These are phyloP conservation scores for Cocos nucifera DNA, from an alignment of 176 grass and related monocot genomes.

Conservation along the genomic window DNA sequence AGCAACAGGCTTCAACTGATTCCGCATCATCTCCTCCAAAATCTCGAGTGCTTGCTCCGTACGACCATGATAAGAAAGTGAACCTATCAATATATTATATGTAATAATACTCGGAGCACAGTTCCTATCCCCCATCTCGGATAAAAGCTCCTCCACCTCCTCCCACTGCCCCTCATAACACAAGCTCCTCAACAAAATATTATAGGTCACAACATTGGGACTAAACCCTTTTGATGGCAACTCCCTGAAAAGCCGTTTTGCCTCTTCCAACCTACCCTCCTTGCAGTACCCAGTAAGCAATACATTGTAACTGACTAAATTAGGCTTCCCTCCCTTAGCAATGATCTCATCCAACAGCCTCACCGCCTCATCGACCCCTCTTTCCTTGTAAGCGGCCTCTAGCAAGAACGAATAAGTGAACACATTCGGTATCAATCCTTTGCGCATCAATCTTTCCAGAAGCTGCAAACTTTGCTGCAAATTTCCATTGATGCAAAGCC, in stretches of 20 bases:
- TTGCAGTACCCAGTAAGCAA: constrained; percentile 27
- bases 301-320: constrained; percentile 26
- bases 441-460: constrained; percentile 17
- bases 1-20: constrained; percentile 14
- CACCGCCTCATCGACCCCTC: constrained; percentile 19
- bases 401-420: constrained; percentile 25
- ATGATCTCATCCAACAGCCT: constrained; percentile 17
- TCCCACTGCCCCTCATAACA: constrained; percentile 16
- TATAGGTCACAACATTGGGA: constrained; percentile 26
- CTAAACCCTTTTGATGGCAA: constrained; percentile 14
- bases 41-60: constrained; percentile 23
- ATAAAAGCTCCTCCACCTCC: constrained; percentile 19
- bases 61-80: constrained; percentile 11
- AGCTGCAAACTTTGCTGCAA: constrained; percentile 26
- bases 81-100: constrained; percentile 21
- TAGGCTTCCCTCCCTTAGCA: constrained; percentile 16
- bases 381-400: constrained; percentile 20
- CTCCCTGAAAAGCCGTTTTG: constrained; percentile 5
- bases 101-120: constrained; percentile 13
- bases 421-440: constrained; percentile 13
- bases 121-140: constrained; percentile 14
- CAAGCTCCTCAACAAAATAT: constrained; percentile 21
- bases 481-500: constrained; percentile 19
- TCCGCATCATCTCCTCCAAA: constrained; percentile 25
- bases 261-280: constrained; percentile 24